These are phyloP conservation scores for Myochromella boudieri DNA, from an alignment of 768 basidiomycete species.

Conservation along the genomic window DNA sequence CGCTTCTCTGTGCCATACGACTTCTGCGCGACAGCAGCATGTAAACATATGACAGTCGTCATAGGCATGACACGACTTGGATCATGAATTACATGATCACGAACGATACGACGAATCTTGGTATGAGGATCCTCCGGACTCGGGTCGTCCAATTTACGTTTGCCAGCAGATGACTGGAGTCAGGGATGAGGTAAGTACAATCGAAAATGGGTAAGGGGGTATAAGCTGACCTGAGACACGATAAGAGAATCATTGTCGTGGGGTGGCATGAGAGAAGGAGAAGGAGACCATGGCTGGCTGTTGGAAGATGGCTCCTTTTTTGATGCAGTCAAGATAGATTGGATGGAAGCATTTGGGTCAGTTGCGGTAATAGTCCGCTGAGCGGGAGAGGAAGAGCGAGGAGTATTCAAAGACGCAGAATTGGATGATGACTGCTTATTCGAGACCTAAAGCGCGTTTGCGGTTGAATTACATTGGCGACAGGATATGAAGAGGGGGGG, in stretches of 20 bases:
- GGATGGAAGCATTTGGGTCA: slow-evolving; percentile 47
- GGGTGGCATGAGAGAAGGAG: slow-evolving; percentile 21
- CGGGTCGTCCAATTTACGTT: slow-evolving; percentile 74
- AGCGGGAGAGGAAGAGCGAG: slow-evolving; percentile 25
- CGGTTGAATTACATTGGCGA: slow-evolving; percentile 23
- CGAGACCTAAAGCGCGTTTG: slow-evolving; percentile 29
- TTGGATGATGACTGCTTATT: slow-evolving; percentile 25
- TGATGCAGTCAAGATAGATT: slow-evolving; percentile 54
- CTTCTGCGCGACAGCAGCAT: slow-evolving; percentile 94
- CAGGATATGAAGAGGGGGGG: slow-evolving; percentile 23
- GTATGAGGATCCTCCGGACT: slow-evolving; percentile 65
- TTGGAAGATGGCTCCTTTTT: slow-evolving; percentile 41
- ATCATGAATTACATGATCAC: slow-evolving; percentile 79
- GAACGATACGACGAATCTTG: slow-evolving; percentile 84
- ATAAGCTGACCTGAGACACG: slow-evolving; percentile 38
- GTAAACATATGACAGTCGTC: slow-evolving; percentile 88
- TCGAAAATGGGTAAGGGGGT: slow-evolving; percentile 3
- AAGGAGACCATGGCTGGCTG: slow-evolving; percentile 38
- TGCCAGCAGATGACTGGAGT: slow-evolving; percentile 45
- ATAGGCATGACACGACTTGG: slow-evolving; percentile 77
- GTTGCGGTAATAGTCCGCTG: slow-evolving; percentile 25
- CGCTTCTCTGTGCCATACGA: slow-evolving; percentile 96
- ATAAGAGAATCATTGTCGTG: slow-evolving; percentile 29
- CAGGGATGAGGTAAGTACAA: slow-evolving; percentile 6
- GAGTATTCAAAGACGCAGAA: slow-evolving; percentile 15